A percentile compares a stretch with the other conserved stretches of the same genome.
phyloP scores from a whole-genome alignment of 2,329 filamentous ascomycete genomes.

The Sporothrix pallida region DNA sequence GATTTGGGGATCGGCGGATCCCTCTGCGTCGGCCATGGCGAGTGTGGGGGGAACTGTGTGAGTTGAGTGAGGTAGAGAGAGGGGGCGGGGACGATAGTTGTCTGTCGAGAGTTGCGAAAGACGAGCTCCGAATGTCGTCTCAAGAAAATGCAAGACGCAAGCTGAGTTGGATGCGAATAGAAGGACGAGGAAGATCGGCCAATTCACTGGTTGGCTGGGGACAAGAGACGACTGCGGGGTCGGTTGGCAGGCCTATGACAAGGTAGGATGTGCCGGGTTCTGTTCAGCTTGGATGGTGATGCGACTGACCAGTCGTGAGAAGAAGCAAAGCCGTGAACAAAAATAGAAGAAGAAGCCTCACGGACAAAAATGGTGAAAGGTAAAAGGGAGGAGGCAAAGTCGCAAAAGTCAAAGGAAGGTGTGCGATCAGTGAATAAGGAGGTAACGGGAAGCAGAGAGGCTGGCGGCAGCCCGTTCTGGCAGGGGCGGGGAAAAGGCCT shows the following conservation, averaged over 20 bases:
- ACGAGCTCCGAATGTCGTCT: neutral
- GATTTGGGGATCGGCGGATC: conserved; percentile 73
- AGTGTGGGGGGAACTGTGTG: neutral
- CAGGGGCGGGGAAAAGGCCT: conserved; percentile 8
- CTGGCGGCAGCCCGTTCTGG: conserved; percentile 17
- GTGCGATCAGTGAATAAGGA: neutral
- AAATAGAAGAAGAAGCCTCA: neutral
- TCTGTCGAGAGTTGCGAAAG: neutral
- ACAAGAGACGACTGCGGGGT: conserved; percentile 18
- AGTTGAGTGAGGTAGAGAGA: neutral
- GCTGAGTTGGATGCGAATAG: neutral
- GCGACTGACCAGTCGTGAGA: too few relatives aligned
- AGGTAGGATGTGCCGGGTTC: neutral
- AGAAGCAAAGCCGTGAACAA: too few relatives aligned
- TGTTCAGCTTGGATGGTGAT: neutral
- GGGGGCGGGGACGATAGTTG: neutral
- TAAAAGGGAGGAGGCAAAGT: neutral
- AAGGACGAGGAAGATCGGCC: conserved; percentile 9
- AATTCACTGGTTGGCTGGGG: neutral
- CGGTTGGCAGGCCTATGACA: neutral
- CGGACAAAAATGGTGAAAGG: neutral
- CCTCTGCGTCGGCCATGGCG: conserved; percentile 68
- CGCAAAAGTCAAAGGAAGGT: conserved; percentile 7
- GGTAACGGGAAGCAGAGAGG: neutral
- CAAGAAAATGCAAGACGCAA: neutral